Percentiles rank a stretch among this genome's conserved stretches.
These are phyloP conservation scores for Diplosphaera chodatii DNA, from an alignment of 139 green algal species.

Conservation along the genomic window DNA sequence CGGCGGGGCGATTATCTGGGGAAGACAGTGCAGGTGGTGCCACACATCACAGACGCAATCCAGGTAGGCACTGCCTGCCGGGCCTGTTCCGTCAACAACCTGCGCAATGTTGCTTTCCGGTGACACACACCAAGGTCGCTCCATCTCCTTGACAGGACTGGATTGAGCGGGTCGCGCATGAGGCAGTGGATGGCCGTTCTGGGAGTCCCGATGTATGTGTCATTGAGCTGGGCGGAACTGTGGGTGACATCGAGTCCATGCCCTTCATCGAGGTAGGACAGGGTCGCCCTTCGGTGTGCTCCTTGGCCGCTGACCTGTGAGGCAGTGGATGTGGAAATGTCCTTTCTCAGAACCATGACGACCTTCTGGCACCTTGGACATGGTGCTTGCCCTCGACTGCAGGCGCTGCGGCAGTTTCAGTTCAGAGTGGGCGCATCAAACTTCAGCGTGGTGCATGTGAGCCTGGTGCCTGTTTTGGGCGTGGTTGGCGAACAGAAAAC, in stretches of 20 bases:
- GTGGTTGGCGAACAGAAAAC: constrained; percentile 99
- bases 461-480: constrained; percentile 92
- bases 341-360: no score
- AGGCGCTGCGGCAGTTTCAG: constrained; percentile 80
- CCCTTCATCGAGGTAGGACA: constrained; percentile 95
- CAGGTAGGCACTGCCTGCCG: constrained; percentile 49
- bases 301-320: no score
- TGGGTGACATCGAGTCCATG: constrained; percentile 98
- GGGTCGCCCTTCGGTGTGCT: no score
- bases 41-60: constrained; percentile 97
- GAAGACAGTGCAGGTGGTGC: constrained; percentile 98
- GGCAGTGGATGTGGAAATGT: no score
- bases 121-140: no score
- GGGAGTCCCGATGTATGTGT: constrained; percentile 90
- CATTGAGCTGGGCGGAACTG: constrained; percentile 93
- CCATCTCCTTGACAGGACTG: no score
- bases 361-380: no score
- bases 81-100: background rate
- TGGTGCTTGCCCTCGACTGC: no score
- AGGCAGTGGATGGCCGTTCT: constrained; percentile 79
- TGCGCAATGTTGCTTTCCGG: no score
- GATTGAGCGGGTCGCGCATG: constrained; percentile 93
- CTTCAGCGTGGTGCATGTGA: constrained; percentile 91
- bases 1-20: constrained; percentile 93
- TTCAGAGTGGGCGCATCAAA: constrained; percentile 76